A percentile compares a stretch with the other conserved stretches of the same genome.
These are phyloP conservation scores for Carpinus viminea DNA, from an alignment of 306 rosid species.

Conservation along the genomic window DNA sequence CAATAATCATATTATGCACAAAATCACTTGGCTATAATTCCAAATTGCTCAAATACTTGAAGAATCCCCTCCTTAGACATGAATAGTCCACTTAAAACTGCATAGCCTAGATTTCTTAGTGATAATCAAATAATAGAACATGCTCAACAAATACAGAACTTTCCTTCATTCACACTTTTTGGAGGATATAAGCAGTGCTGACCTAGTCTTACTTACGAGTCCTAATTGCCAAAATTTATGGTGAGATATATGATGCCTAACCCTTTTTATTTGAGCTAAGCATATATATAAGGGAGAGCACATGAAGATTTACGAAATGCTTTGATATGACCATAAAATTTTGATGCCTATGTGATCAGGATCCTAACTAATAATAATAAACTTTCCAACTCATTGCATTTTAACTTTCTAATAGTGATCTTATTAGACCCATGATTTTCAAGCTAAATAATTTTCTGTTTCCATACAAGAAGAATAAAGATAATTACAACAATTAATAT, in stretches of 20 bases:
- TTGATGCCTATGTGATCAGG: background rate
- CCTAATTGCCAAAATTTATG: background rate
- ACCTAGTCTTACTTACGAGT: no score
- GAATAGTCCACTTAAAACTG: background rate
- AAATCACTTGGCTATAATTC: background rate
- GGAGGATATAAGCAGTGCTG: background rate
- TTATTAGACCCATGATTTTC: constrained; percentile 2
- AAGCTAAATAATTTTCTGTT: background rate
- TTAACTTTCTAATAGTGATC: constrained; percentile 7
- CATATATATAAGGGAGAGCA: background rate
- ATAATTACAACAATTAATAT: background rate
- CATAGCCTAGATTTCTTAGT: background rate
- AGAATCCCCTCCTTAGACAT: background rate
- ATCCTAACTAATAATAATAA: background rate
- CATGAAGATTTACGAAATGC: background rate
- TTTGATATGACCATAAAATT: background rate
- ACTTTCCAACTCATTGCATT: constrained; percentile 2
- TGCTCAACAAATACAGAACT: background rate
- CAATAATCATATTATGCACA: background rate
- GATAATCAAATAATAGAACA: background rate
- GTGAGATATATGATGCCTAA: background rate
- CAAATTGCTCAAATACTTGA: background rate
- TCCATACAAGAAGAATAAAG: background rate
- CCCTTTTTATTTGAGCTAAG: background rate
- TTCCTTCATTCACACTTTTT: background rate